Base-by-base conservation (phyloP, 2,329 filamentous ascomycete genomes). In the Colletotrichum gigasporum region DNA sequence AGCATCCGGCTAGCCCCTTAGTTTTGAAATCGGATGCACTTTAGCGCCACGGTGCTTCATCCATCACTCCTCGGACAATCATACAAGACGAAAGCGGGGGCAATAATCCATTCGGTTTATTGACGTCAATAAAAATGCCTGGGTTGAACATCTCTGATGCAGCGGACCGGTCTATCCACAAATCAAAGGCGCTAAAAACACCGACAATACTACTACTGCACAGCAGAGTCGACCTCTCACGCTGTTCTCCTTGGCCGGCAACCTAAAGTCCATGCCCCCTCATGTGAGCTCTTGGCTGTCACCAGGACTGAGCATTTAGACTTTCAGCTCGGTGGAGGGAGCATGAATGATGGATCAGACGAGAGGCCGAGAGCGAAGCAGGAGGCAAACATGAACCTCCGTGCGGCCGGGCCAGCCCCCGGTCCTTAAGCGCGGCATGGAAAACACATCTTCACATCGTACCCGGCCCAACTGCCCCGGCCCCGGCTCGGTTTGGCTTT, bases 311-410 rank as follows among this genome's bases (percentile, higher is more conserved):
- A 22, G n/a, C 14, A 26, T 41, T 48, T 53, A 60, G 9, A 47
- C 47, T 60, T 63, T 52, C 55, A 39, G 55, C 32, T 16, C n/a
- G n/a, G 55, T 60, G 47, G 55, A 60, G 47, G 56, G 37, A 18
- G 61, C 61, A 63, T 63, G 41, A 53, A 60, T 32, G 32, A 63
- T 41, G 47, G 55, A 63, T 48, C 22, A 53, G 39, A 60, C 47
- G 26, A 47, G 34, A 59, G 20, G 6, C 60, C 60, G 53, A 63
- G 44, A n/a, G 45, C 30, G 47, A 37, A 9, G 5, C 14, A 28
- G 12, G 26, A 24, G 30, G 10, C 34, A 44, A 54, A 47, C 30
- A 26, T 37, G 30, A 47, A 11, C 32, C 41, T n/a, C n/a, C n/a
- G n/a, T n/a, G n/a, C 32, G 30, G 11, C 30, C 45, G 39, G 54